phyloP scores from a whole-genome alignment of 805 yeast species.

The Ogataea wickerhamii region DNA sequence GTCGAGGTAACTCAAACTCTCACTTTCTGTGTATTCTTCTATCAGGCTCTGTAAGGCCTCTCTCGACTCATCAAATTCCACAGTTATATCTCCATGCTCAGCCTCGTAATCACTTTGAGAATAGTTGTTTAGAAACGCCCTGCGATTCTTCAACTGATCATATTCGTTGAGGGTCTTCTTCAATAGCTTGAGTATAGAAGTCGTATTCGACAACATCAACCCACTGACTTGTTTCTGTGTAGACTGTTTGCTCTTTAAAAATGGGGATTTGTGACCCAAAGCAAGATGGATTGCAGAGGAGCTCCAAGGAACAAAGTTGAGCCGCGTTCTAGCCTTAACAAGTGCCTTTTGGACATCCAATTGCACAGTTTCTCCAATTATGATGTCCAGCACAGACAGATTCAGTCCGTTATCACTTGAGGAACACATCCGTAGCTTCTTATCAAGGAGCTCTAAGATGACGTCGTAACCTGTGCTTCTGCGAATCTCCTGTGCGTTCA shows the following conservation, averaged over 20 bases:
- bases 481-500: constrained; percentile 52
- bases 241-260: constrained; percentile 27
- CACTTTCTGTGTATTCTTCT: constrained; percentile 44
- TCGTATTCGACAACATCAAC: constrained; percentile 76
- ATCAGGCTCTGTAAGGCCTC: constrained; percentile 44
- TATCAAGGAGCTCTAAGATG: constrained; percentile 74
- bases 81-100: constrained; percentile 44
- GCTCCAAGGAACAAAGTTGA: constrained; percentile 83
- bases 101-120: constrained; percentile 43
- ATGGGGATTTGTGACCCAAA: constrained; percentile 70
- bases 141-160: constrained; percentile 72
- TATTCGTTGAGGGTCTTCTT: constrained; percentile 68
- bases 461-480: constrained; percentile 82
- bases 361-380: constrained; percentile 65
- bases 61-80: constrained; percentile 44
- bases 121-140: constrained; percentile 83
- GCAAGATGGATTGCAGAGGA: constrained; percentile 77
- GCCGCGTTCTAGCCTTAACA: constrained; percentile 58
- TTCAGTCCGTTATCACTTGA: constrained; percentile 42
- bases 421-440: constrained; percentile 69
- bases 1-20: constrained; percentile 42
- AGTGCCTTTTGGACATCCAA: constrained; percentile 69
- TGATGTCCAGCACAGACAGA: constrained; percentile 66
- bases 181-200: constrained; percentile 67
- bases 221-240: constrained; percentile 61